Percentiles rank a stretch among this genome's conserved stretches.
phyloP scores from a whole-genome alignment of 2,329 filamentous ascomycete species.

The Alternaria solani region DNA sequence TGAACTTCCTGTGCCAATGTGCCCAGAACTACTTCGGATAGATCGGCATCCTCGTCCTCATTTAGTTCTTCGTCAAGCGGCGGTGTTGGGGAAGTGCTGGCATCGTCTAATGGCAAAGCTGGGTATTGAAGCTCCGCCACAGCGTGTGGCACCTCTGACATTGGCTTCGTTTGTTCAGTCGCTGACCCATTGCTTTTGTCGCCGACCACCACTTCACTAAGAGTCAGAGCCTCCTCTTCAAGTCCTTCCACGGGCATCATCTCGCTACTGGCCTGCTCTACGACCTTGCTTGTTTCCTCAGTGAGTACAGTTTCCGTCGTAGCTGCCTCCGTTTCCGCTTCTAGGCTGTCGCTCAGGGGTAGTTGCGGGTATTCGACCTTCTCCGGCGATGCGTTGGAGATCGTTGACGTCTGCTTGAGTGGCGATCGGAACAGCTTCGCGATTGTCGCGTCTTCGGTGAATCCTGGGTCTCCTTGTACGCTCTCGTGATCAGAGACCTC shows the following conservation, averaged over 20 bases:
- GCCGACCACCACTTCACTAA: background rate
- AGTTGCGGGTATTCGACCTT: slow-evolving; percentile 30
- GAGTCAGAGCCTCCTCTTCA: background rate
- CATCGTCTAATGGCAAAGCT: slow-evolving; percentile 11
- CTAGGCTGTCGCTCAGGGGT: slow-evolving; percentile 9
- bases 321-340: background rate
- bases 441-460: slow-evolving; percentile 30
- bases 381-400: slow-evolving; percentile 9
- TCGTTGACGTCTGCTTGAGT: slow-evolving; percentile 8
- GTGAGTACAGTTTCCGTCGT: background rate
- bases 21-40: slow-evolving; percentile 1
- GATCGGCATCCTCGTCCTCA: slow-evolving; percentile 5
- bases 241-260: background rate
- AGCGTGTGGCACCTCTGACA: background rate
- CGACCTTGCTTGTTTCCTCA: background rate
- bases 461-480: slow-evolving; percentile 4
- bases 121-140: slow-evolving; percentile 22
- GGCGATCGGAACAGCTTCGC: slow-evolving; percentile 35
- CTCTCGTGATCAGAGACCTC: slow-evolving; percentile 18
- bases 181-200: background rate
- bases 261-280: background rate
- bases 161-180: background rate
- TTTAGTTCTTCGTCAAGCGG: slow-evolving; percentile 5
- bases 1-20: background rate
- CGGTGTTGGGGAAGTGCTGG: background rate